A percentile compares a stretch with the other conserved stretches of the same genome.
phyloP scores from a whole-genome alignment of 176 grass and related monocot species.

The Oryza glaberrima region DNA sequence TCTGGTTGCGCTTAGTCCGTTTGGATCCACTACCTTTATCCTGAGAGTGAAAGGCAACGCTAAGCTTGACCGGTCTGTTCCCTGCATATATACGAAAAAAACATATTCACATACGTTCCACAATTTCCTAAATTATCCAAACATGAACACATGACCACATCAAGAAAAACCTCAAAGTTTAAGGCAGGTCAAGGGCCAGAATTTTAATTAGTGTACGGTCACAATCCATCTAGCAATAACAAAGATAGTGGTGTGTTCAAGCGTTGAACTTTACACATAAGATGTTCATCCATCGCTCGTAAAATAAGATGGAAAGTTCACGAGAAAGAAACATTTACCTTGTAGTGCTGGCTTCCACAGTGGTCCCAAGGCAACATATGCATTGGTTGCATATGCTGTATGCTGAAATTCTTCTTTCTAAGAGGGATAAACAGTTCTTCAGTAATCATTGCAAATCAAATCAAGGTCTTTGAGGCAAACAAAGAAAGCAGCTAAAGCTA shows the following conservation, averaged over 20 bases:
- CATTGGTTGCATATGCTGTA: conserved; percentile 92
- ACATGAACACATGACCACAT: background rate
- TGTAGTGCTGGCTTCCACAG: conserved; percentile 64
- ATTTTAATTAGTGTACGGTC: background rate
- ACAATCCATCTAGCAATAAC: background rate
- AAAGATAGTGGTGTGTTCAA: background rate
- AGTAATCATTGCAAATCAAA: conserved; percentile 17
- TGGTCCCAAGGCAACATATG: conserved; percentile 79
- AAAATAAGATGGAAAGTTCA: no score
- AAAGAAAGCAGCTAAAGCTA: background rate
- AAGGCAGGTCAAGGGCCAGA: background rate
- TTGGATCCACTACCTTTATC: conserved; percentile 40
- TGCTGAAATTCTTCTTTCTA: conserved; percentile 99
- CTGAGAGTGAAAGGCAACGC: conserved; percentile 35
- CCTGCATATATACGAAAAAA: conserved; percentile 44
- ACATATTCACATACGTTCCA: conserved; percentile 13
- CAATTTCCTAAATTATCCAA: conserved; percentile 14
- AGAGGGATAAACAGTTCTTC: conserved; percentile 15
- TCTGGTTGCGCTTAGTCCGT: conserved; percentile 50
- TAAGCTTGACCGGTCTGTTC: conserved; percentile 66
- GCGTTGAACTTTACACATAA: background rate
- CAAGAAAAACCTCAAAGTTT: background rate
- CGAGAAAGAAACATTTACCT: conserved; percentile 51
- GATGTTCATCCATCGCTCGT: no score
- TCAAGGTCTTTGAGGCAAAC: background rate